These are phyloP conservation scores for Chaetomium fimeti DNA, from an alignment of 495 filamentous ascomycete genomes.

Conservation along the genomic window DNA sequence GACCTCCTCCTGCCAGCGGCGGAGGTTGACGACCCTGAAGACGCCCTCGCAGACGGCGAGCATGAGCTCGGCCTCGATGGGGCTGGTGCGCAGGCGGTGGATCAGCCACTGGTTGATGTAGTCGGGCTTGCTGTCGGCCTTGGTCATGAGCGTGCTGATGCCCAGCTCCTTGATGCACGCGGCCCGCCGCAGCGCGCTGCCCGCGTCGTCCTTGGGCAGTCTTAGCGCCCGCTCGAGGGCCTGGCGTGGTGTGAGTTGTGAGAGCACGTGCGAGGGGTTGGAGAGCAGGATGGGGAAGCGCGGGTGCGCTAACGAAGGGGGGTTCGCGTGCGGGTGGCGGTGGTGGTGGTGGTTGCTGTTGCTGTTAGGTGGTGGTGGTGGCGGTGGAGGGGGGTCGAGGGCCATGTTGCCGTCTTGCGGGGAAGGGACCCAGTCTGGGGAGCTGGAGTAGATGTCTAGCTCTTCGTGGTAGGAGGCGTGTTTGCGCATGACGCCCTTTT, in stretches of 20 bases:
- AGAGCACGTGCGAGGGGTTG: conserved; percentile 36
- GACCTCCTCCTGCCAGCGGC: conserved; percentile 50
- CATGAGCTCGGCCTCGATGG: conserved; percentile 46
- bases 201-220: conserved; percentile 31
- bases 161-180: conserved; percentile 39
- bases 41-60: conserved; percentile 37
- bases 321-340: neutral
- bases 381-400: conserved; percentile 20
- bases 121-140: conserved; percentile 38
- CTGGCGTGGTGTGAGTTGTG: conserved; percentile 22
- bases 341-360: neutral
- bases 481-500: conserved; percentile 36
- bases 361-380: neutral
- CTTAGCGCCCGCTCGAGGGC: conserved; percentile 28
- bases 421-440: conserved; percentile 11
- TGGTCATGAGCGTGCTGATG: conserved; percentile 35
- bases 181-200: conserved; percentile 22
- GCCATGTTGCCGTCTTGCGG: conserved; percentile 30
- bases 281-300: conserved; percentile 38
- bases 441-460: conserved; percentile 27
- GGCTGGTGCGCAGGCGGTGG: conserved; percentile 45
- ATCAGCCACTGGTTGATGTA: conserved; percentile 51
- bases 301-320: conserved; percentile 27
- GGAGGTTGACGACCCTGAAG: conserved; percentile 40
- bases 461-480: conserved; percentile 35